Evolutionary conservation across 1,284 basidiomycete species (phyloP).

Genomic region (Cryptococcus deneoformans): DNA sequence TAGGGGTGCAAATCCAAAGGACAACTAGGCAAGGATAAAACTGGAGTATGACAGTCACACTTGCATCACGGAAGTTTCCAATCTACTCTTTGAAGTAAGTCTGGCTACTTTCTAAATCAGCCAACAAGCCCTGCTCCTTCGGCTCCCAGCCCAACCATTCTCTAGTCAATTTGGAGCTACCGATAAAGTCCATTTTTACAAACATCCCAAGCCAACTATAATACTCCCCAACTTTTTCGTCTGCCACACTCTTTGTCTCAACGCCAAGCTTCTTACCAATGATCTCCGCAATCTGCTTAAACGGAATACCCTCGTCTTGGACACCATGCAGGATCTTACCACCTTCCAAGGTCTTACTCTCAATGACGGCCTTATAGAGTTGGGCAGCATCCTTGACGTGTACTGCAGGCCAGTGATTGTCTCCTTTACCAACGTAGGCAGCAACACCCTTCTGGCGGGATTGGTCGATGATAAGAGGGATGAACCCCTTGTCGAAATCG

Average conservation of each 20-base stretch:
- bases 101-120: conserved; percentile 6
- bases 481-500: conserved; percentile 16
- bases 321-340: conserved; percentile 22
- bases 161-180: neutral
- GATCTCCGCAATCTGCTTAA: conserved; percentile 18
- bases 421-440: conserved; percentile 18
- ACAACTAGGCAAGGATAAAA: too few species aligned
- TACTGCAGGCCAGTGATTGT: conserved; percentile 15
- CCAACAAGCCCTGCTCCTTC: conserved; percentile 8
- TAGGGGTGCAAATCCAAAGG: too few species aligned
- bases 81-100: conserved; percentile 1
- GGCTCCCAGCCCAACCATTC: conserved; percentile 13
- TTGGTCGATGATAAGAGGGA: conserved; percentile 6
- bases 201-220: conserved; percentile 13
- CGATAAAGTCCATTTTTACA: neutral
- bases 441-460: conserved; percentile 16
- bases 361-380: conserved; percentile 27
- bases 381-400: conserved; percentile 23
- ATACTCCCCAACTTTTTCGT: conserved; percentile 16
- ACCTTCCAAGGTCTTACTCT: conserved; percentile 11
- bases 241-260: conserved; percentile 3
- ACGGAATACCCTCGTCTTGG: conserved; percentile 11
- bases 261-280: conserved; percentile 20
- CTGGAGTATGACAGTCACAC: too few species aligned
- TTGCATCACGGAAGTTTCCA: too few species aligned